Evolutionary conservation across 2,329 filamentous ascomycete species (phyloP).

Genomic region (Arthrobotrys conoides): DNA sequence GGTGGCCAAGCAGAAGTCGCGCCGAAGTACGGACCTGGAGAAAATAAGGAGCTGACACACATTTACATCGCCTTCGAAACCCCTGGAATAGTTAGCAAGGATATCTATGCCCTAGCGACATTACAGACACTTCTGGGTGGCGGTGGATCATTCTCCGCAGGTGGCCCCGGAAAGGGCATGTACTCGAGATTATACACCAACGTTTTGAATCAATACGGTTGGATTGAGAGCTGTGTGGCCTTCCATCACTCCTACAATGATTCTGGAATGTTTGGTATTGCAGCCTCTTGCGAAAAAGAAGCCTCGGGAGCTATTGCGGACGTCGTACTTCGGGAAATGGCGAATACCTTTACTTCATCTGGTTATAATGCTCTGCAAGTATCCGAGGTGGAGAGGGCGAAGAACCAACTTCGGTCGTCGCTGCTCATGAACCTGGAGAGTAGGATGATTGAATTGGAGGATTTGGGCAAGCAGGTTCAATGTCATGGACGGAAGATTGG

Average conservation of each 20-base stretch:
- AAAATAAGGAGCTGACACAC: slow-evolving; percentile 76
- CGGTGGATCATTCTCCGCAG: slow-evolving; percentile 95
- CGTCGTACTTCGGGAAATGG: slow-evolving; percentile 65
- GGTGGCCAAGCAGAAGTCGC: slow-evolving; percentile 78
- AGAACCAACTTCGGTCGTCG: slow-evolving; percentile 92
- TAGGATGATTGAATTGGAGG: slow-evolving; percentile 97
- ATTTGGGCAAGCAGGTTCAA: slow-evolving; percentile 93
- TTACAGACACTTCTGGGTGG: slow-evolving; percentile 95
- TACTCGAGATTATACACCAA: slow-evolving; percentile 98
- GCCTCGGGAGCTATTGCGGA: slow-evolving; percentile 90
- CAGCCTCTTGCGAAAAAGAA: slow-evolving; percentile 84
- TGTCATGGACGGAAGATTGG: slow-evolving; percentile 95
- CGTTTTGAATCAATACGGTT: slow-evolving; percentile 95
- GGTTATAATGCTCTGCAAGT: slow-evolving; percentile 81
- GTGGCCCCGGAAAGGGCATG: slow-evolving; percentile 98
- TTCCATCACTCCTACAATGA: slow-evolving; percentile 99
- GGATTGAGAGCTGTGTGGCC: slow-evolving; percentile 94
- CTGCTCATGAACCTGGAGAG: slow-evolving; percentile 98
- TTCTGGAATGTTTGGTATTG: slow-evolving; percentile 94
- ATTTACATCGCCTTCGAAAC: slow-evolving; percentile 97
- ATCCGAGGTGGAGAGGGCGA: slow-evolving; percentile 88
- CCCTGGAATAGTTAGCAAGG: slow-evolving; percentile 86
- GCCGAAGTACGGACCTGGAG: slow-evolving; percentile 36
- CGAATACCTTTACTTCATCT: slow-evolving; percentile 59
- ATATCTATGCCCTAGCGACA: slow-evolving; percentile 96